phyloP scores from a whole-genome alignment of 73 alveolate species.

The Symbiodinium pilosum region DNA sequence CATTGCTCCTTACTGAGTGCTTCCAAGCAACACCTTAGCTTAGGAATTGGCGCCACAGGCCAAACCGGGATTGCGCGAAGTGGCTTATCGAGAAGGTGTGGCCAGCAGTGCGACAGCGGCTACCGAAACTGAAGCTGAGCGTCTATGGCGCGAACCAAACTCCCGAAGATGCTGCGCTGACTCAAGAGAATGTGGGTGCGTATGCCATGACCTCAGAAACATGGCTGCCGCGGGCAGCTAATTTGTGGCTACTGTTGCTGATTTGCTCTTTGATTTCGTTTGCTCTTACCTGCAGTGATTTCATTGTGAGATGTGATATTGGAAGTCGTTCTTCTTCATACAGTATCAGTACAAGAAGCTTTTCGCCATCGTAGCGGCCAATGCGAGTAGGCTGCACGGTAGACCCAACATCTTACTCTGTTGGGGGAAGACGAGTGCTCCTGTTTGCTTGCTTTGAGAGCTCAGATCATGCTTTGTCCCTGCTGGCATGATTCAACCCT shows the following conservation, averaged over 20 bases:
- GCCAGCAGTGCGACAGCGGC: conserved; percentile 74
- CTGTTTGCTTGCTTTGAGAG: no score
- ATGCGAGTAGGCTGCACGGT: no score
- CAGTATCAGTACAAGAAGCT: background rate
- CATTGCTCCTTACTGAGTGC: no score
- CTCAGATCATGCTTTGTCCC: no score
- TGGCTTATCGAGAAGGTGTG: conserved; percentile 80
- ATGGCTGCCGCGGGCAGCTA: background rate
- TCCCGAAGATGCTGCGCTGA: conserved; percentile 78
- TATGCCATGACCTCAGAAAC: background rate
- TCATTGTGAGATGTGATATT: background rate
- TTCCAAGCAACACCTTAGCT: no score
- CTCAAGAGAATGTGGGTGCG: conserved; percentile 7
- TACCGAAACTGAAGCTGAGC: conserved; percentile 29
- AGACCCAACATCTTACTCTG: no score
- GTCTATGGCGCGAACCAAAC: conserved; percentile 80
- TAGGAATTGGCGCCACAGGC: conserved; percentile 93
- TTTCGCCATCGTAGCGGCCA: no score
- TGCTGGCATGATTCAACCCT: no score
- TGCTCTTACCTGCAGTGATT: background rate
- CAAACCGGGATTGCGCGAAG: conserved; percentile 70
- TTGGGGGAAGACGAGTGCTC: no score
- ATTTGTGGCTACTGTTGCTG: background rate
- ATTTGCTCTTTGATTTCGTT: background rate
- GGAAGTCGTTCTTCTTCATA: background rate